Evolutionary conservation across 2,329 filamentous ascomycete species (phyloP).

Genomic region (Xylariaceae sp.): DNA sequence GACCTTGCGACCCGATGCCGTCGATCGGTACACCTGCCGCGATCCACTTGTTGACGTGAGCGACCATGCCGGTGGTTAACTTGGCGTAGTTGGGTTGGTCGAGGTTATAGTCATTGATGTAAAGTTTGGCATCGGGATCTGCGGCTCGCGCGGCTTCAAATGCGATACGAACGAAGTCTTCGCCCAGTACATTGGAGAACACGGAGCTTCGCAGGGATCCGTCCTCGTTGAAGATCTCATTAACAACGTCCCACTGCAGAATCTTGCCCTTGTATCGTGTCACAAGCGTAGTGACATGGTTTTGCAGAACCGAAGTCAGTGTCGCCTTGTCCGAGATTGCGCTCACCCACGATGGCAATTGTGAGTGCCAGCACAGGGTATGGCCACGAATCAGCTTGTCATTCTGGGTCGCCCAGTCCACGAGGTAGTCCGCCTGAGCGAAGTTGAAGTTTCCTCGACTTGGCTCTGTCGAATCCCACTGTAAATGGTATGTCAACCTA

Average conservation of each 20-base stretch:
- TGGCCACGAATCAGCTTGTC: slow-evolving; percentile 60
- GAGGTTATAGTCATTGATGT: slow-evolving; percentile 73
- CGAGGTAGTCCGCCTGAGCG: slow-evolving; percentile 52
- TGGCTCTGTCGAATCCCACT: slow-evolving; percentile 54
- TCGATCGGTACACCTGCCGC: slow-evolving; percentile 58
- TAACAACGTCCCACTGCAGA: slow-evolving; percentile 51
- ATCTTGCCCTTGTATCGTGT: slow-evolving; percentile 61
- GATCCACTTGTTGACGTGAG: slow-evolving; percentile 60
- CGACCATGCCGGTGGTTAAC: slow-evolving; percentile 45
- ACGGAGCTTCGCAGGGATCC: slow-evolving; percentile 57
- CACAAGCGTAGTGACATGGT: slow-evolving; percentile 57
- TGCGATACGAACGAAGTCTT: slow-evolving; percentile 65
- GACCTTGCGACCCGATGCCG: slow-evolving; percentile 53
- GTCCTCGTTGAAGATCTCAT: slow-evolving; percentile 62
- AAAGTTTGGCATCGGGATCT: slow-evolving; percentile 65
- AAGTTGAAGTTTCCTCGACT: slow-evolving; percentile 52
- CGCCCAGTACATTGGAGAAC: slow-evolving; percentile 65
- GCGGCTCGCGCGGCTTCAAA: slow-evolving; percentile 64
- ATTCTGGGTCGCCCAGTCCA: slow-evolving; percentile 54
- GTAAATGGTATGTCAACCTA: slow-evolving; percentile 39
- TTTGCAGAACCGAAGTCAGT: slow-evolving; percentile 54
- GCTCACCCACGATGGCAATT: slow-evolving; percentile 57
- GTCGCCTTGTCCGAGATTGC: slow-evolving; percentile 32
- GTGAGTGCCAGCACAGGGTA: slow-evolving; percentile 62
- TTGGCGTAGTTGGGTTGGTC: slow-evolving; percentile 59